Evolutionary conservation across 2,329 filamentous ascomycete species (phyloP), one percentile per base, ranked within the genome.

Genomic region (Dryadomyces quercivorus): DNA sequence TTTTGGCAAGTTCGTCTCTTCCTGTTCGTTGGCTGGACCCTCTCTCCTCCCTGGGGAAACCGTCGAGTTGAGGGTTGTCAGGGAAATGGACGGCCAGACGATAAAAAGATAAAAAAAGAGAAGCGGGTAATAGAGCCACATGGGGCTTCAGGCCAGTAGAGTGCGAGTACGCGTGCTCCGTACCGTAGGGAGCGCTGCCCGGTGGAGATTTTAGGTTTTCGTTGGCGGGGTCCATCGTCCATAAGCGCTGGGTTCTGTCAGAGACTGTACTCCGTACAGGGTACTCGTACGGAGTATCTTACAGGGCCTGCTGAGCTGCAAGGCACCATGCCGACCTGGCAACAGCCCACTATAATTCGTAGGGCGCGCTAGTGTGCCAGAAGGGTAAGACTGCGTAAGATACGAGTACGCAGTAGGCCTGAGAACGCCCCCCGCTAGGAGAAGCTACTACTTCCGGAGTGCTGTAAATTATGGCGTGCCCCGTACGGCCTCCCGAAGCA

Each of bases 201-300:
- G 36, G 49, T 51, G 49, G 49, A n/a, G 49, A 51, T 21, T 51
- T 51, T 51, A 51, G 49, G 49, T 43, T 51, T 51, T 51, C 26
- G 49, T 42, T 51, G 20, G 49, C 49, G 36, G 49, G 49, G 49
- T 51, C 49, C 34, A n/a, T n/a, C n/a, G n/a, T n/a, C n/a, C 49
- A 18, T 42, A 50, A 50, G 49, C 49, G 49, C 49, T 51, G 49
- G n/a, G n/a, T n/a, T n/a, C n/a, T n/a, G n/a, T n/a, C n/a, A n/a
- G n/a, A n/a, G n/a, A n/a, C n/a, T n/a, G n/a, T n/a, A n/a, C n/a
- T n/a, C n/a, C n/a, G n/a, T n/a, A n/a, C n/a, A n/a, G n/a, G n/a
- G n/a, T 38, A 38, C 7, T 7, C 36, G 8, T 38, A 38, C 36
- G 16, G 12, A 15, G 38, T 15, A 5, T 42, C 38, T 13, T 42